Evolutionary conservation across 352 stramenopile species (phyloP).

Genomic region (Blastocystis sp.): DNA sequence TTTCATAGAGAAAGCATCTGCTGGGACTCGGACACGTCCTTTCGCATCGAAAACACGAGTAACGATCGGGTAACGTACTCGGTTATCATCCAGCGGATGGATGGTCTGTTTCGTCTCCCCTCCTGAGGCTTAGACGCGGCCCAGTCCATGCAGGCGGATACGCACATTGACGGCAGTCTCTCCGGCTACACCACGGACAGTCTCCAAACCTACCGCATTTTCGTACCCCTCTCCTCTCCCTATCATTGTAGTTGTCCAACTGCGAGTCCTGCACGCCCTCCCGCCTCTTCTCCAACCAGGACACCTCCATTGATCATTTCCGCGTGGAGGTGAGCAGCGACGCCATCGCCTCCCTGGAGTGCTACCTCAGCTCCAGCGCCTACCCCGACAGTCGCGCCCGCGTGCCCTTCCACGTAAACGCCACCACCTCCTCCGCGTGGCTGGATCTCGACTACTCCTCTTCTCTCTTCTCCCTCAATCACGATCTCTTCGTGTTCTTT

Average conservation of each 20-base stretch:
- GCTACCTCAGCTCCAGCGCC: constrained; percentile 37
- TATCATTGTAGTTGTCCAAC: constrained; percentile 17
- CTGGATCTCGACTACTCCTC: constrained; percentile 18
- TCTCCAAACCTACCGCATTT: constrained; percentile 40
- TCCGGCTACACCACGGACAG: constrained; percentile 24
- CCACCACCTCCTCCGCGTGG: not conserved
- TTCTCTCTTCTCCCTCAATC: constrained; percentile 19
- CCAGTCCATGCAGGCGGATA: not conserved
- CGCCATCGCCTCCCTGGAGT: not conserved
- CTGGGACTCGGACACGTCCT: not conserved
- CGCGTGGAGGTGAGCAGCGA: not conserved
- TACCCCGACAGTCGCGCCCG: constrained; percentile 19
- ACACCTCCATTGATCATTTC: constrained; percentile 10
- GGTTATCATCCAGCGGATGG: constrained; percentile 32
- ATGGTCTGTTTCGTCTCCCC: not conserved
- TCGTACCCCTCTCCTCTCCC: not conserved
- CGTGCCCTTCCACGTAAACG: not conserved
- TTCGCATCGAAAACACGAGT: constrained; percentile 14
- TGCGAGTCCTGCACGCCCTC: not conserved
- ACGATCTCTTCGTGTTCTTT: constrained; percentile 21
- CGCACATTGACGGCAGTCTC: not conserved
- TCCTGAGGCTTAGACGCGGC: not conserved
- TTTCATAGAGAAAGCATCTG: constrained; percentile 41
- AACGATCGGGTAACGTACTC: not conserved
- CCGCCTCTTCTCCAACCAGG: not conserved